phyloP scores from a whole-genome alignment of 2,329 filamentous ascomycete genomes.

The Trichoderma koningii region DNA sequence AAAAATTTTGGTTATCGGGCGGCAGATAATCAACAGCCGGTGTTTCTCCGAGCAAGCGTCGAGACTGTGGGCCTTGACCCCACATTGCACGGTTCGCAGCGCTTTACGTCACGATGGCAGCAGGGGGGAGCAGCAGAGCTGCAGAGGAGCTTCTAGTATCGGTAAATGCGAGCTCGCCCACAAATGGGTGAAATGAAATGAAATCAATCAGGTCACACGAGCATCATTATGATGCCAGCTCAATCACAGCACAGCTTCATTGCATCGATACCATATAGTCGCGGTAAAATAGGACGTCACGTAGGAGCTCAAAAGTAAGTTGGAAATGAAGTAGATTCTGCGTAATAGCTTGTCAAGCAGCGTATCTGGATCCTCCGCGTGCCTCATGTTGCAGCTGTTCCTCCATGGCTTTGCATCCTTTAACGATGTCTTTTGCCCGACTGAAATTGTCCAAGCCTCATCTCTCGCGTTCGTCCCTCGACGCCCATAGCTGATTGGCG shows the following conservation, averaged over 20 bases:
- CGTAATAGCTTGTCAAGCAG: constrained; percentile 34
- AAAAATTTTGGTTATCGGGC: constrained; percentile 35
- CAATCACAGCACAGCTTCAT: neutral
- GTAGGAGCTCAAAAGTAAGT: neutral
- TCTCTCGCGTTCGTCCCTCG: constrained; percentile 38
- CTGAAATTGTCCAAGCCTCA: constrained; percentile 38
- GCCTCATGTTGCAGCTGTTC: constrained; percentile 35
- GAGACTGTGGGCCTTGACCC: constrained; percentile 16
- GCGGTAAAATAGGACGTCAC: constrained; percentile 5
- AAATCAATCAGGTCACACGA: constrained; percentile 8
- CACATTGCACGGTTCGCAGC: neutral
- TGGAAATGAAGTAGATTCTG: constrained; percentile 33
- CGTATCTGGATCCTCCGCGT: constrained; percentile 33
- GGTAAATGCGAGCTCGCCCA: constrained; percentile 16
- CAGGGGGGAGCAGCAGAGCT: constrained; percentile 23
- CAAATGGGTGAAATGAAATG: constrained; percentile 6
- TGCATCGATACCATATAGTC: neutral
- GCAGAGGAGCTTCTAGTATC: constrained; percentile 19
- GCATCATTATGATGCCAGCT: neutral
- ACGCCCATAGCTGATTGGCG: constrained; percentile 29
- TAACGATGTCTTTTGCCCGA: constrained; percentile 38
- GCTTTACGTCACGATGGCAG: constrained; percentile 22
- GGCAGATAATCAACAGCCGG: constrained; percentile 34
- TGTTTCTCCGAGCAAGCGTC: constrained; percentile 37
- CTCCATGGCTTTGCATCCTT: constrained; percentile 35